Evolutionary conservation across 108 stramenopile genomes (phyloP), one percentile per base, ranked within the genome.

Genomic region (Discostella stelligeroides): DNA sequence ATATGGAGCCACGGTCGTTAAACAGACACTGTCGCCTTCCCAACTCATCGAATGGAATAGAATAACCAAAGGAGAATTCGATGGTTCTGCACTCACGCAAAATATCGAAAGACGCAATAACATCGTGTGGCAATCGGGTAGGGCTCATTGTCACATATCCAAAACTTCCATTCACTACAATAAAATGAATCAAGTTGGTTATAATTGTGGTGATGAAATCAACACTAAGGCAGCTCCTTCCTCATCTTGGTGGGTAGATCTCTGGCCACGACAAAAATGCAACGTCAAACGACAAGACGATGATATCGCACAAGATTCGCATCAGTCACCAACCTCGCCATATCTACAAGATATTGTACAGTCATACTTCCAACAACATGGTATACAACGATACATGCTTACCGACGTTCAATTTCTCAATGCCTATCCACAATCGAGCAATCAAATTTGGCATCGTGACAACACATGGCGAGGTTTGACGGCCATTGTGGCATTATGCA

Each of bases 401-500:
- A 75, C 73, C 20, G 65, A 75, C 29, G 50, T 75, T 58, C 73
- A 75, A 75, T 75, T 75, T 37, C 66, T 75, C 6, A 75, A 67
- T 67, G 73, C 73, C 12, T 61, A 45, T 46, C 57, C 63, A 48
- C 10, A 60, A 12, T 66, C 73, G 10, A 75, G 50, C 47, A 75
- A 75, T 75, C 73, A 75, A 51, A 75, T 75, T 28, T 75, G 73
- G 73, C 73, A 75, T 23, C 50, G 65, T 42, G 73, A 75, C 29
- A 75, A 75, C 28, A 67, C 45, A 25, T 75, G 39, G 34, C 55
- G 60, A 45, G 73, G 73, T 9, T 59, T 75, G 58, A 75, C 73
- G 11, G 73, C 73, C 0, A 66, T 75, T 43, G 66, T 75, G 21
- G 73, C 73, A 59, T 75, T 75, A 65, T 51, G 60, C 34, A 58